Percentiles rank a stretch among this genome's conserved stretches.
phyloP scores from a whole-genome alignment of 2,329 filamentous ascomycete species.

The Pseudohalonectria lignicola region DNA sequence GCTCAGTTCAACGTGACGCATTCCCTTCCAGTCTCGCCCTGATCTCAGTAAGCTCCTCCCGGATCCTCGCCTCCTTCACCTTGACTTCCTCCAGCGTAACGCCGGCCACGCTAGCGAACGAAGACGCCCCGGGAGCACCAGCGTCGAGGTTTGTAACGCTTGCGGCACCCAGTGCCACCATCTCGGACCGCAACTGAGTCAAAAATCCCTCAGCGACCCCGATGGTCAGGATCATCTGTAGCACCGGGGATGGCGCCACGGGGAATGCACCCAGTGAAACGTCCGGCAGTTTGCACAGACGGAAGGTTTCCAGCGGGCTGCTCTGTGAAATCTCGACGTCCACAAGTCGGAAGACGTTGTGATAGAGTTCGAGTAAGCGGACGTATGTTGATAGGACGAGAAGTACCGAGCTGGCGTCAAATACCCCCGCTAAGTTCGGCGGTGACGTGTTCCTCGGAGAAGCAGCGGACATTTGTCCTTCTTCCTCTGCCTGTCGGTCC shows the following conservation, averaged over 20 bases:
- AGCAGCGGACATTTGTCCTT: too few species aligned
- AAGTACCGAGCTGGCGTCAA: constrained; percentile 25
- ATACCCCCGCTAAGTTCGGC: too few species aligned
- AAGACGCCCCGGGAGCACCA: too few species aligned
- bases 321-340: constrained; percentile 18
- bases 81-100: background rate
- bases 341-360: constrained; percentile 24
- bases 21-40: background rate
- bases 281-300: constrained; percentile 26
- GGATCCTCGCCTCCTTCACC: background rate
- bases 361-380: constrained; percentile 27
- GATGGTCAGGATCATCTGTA: constrained; percentile 29
- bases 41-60: background rate
- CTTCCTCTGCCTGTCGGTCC: too few species aligned
- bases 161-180: background rate
- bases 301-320: constrained; percentile 12
- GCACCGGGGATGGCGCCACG: constrained; percentile 24
- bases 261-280: constrained; percentile 28
- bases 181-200: constrained; percentile 13
- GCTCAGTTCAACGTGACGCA: background rate
- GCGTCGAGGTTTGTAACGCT: background rate
- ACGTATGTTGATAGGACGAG: constrained; percentile 27
- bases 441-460: too few species aligned
- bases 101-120: background rate
- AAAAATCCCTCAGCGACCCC: constrained; percentile 30